These are phyloP conservation scores for Cicer judaicum DNA, from an alignment of 306 rosid genomes.

Conservation along the genomic window DNA sequence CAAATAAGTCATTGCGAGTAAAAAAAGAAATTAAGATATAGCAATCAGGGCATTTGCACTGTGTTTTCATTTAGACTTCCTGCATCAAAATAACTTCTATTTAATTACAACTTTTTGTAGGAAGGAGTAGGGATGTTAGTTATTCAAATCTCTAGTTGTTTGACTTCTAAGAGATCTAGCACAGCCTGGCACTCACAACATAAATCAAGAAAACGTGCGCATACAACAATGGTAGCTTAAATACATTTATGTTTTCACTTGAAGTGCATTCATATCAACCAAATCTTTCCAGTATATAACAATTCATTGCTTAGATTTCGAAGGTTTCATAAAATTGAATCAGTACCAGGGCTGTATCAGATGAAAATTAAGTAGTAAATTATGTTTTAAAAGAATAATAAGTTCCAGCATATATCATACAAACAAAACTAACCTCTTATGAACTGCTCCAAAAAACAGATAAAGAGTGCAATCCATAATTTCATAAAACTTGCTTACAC, in stretches of 20 bases:
- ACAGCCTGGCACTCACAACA: background rate
- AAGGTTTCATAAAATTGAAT: slow-evolving; percentile 7
- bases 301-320: slow-evolving; percentile 24
- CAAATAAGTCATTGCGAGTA: slow-evolving; percentile 11
- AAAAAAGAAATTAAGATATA: slow-evolving; percentile 1
- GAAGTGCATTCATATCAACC: slow-evolving; percentile 26
- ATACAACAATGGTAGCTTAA: slow-evolving; percentile 8
- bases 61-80: slow-evolving; percentile 10
- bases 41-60: slow-evolving; percentile 25
- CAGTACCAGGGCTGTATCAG: background rate
- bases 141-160: slow-evolving; percentile 31
- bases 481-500: background rate
- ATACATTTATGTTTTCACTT: slow-evolving; percentile 23
- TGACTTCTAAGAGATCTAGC: slow-evolving; percentile 1
- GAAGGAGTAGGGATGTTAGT: slow-evolving; percentile 1
- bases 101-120: slow-evolving; percentile 7
- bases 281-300: slow-evolving; percentile 18
- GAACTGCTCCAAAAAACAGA: slow-evolving; percentile 21
- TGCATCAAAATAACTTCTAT: slow-evolving; percentile 1
- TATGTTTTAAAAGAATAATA: background rate
- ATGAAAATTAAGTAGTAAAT: slow-evolving; percentile 11
- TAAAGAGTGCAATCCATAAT: background rate
- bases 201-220: slow-evolving; percentile 17
- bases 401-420: slow-evolving; percentile 9
- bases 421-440: slow-evolving; percentile 26